Evolutionary conservation across 1,284 basidiomycete genomes (phyloP).

Genomic region (Amylostereum areolatum): DNA sequence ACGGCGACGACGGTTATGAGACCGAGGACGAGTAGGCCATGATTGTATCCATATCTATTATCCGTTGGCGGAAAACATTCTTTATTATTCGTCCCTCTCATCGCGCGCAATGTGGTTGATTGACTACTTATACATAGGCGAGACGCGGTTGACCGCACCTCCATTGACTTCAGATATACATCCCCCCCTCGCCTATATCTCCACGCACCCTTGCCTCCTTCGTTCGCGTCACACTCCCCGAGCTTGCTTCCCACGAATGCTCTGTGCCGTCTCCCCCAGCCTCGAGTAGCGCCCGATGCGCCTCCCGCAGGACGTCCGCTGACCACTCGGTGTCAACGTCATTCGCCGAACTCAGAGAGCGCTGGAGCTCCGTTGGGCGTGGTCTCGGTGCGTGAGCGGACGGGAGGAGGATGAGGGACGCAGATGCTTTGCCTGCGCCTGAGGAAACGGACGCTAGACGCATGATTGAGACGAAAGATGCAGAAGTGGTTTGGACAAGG

Average conservation of each 20-base stretch:
- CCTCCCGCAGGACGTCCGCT: constrained; percentile 25
- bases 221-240: constrained; percentile 2
- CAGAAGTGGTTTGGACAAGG: constrained; percentile 49
- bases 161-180: constrained; percentile 53
- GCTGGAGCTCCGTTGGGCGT: constrained; percentile 30
- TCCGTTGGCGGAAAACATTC: too few relatives aligned
- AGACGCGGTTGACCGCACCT: not conserved
- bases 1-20: constrained; percentile 51
- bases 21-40: constrained; percentile 56
- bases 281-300: constrained; percentile 29
- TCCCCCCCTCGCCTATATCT: constrained; percentile 44
- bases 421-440: constrained; percentile 10
- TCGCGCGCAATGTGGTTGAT: too few relatives aligned
- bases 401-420: constrained; percentile 42
- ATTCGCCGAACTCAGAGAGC: constrained; percentile 22
- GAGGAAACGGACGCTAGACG: constrained; percentile 16
- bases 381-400: constrained; percentile 36
- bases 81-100: too few relatives aligned
- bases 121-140: too few relatives aligned
- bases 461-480: constrained; percentile 41
- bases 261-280: constrained; percentile 19
- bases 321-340: constrained; percentile 32
- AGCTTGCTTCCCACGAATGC: constrained; percentile 10
- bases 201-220: constrained; percentile 12
- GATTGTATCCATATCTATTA: too few relatives aligned